Conservation (phyloP, 495 filamentous ascomycete species). For the Trichoderma gamsii region DNA sequence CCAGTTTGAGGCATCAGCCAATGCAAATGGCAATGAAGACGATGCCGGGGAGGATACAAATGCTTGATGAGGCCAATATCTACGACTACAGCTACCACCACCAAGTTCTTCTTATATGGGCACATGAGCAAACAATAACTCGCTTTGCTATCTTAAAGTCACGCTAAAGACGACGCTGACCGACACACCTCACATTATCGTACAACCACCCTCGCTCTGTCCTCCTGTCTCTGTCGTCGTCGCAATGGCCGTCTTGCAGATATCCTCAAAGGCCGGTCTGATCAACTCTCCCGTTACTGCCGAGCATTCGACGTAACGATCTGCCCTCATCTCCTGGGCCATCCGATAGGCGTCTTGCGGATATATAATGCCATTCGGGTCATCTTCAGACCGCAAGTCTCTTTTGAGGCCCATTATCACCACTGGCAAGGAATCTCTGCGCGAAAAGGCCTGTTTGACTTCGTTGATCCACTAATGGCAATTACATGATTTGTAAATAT, state of each 20-base stretch:
- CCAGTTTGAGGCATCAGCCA: conserved; percentile 25
- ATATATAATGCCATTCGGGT: conserved; percentile 63
- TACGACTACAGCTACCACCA: not conserved
- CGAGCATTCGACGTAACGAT: conserved; percentile 87
- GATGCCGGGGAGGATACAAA: conserved; percentile 21
- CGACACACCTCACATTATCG: conserved; percentile 26
- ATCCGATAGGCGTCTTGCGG: conserved; percentile 68
- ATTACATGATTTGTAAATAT: conserved; percentile 17
- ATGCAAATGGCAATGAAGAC: conserved; percentile 19
- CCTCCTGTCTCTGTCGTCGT: conserved; percentile 44
- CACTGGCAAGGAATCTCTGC: conserved; percentile 56
- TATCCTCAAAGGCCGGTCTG: conserved; percentile 65
- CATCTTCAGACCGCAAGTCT: conserved; percentile 60
- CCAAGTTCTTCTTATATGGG: not conserved
- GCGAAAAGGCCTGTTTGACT: conserved; percentile 55
- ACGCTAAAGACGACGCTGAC: not conserved
- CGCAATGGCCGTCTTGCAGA: conserved; percentile 63
- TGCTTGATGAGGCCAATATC: not conserved
- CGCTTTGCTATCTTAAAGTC: not conserved
- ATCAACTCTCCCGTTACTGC: conserved; percentile 80
- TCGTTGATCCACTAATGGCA: conserved; percentile 60
- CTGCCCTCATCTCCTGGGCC: conserved; percentile 75
- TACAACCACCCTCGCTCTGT: conserved; percentile 40
- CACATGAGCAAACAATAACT: not conserved
- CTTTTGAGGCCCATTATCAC: conserved; percentile 78